Evolutionary conservation across 2,329 filamentous ascomycete genomes (phyloP), one percentile per base, ranked within the genome.

Genomic region (Aureobasidium sp.): DNA sequence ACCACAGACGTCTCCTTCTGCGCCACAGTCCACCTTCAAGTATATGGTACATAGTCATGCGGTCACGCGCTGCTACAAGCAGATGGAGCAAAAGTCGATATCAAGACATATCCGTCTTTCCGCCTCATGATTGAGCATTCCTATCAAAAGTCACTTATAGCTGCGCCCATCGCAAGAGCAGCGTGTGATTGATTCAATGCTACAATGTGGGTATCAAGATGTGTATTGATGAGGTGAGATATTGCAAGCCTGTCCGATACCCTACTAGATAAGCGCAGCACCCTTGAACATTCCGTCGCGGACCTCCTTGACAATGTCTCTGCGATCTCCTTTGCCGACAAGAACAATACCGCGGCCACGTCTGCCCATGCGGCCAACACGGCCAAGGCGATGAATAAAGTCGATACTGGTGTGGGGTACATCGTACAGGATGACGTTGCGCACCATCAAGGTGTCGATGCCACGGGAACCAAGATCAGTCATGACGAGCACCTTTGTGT

Each of bases 321-420:
- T 89, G 59, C 94, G 81, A 73, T 97, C 94, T 65, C 91, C 84
- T 73, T 89, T 93, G 65, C 92, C 93, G 1, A 97, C 90, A 39
- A 99, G 78, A 31, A 97, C 92, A 66, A 97, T 87, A 22, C 91
- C 94, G 62, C 92, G 83, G 17, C 94, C 94, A 72, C 94, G 84
- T 65, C 91, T 84, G 2, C 91, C 91, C 91, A 97, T 97, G 37
- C 94, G 84, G 0, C 94, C 94, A 1, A 94, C 91, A 62, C 94
- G 84, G 17, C 94, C 94, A 5, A 97, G 84, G 17, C 95, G 88
- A 75, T 99, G 95, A 70, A 99, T 97, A 70, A 99, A 99, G 75
- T 99, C 95, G 64, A 99, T 95, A 0, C 91, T 96, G 0, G 90
- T 96, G 72, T 97, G 93, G 5, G 94, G 94, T n/a, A 99, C 93